These are phyloP conservation scores for Aspergillus homomorphus DNA, from an alignment of 495 filamentous ascomycete species.

Conservation along the genomic window DNA sequence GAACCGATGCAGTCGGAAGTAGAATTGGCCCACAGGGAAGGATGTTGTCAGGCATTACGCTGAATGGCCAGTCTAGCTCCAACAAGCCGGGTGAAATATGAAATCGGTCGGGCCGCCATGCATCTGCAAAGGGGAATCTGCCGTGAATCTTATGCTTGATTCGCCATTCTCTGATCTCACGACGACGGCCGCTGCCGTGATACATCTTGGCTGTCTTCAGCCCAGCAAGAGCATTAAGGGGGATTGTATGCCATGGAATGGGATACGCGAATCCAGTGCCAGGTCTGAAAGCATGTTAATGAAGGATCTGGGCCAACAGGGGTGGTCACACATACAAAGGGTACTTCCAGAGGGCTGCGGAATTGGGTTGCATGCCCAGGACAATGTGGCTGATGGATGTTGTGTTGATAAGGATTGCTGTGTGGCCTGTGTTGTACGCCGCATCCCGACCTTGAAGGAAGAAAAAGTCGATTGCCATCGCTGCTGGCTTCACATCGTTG, in stretches of 20 bases:
- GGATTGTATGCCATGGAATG: conserved; percentile 39
- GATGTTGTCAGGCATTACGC: conserved; percentile 39
- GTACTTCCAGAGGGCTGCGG: conserved; percentile 40
- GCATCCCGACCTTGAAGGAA: conserved; percentile 51
- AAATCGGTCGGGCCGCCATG: conserved; percentile 34
- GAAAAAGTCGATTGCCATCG: conserved; percentile 50
- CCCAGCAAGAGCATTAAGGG: conserved; percentile 34
- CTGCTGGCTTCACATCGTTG: conserved; percentile 32
- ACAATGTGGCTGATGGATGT: conserved; percentile 41
- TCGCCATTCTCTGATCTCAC: conserved; percentile 23
- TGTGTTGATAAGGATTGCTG: conserved; percentile 34
- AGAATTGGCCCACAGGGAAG: conserved; percentile 48
- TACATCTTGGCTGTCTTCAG: conserved; percentile 31
- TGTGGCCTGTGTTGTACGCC: conserved; percentile 29
- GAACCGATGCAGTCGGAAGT: conserved; percentile 29
- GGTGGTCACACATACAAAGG: conserved; percentile 33
- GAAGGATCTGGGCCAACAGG: background rate
- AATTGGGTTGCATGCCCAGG: conserved; percentile 33
- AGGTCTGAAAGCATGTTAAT: conserved; percentile 22
- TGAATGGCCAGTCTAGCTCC: conserved; percentile 45
- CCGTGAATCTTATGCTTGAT: conserved; percentile 27
- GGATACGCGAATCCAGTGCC: conserved; percentile 48
- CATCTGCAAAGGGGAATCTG: conserved; percentile 30
- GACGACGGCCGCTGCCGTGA: conserved; percentile 25
- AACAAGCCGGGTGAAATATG: conserved; percentile 36